Evolutionary conservation across 768 basidiomycete genomes (phyloP), one percentile per base, ranked within the genome.

Genomic region (Suillus plorans): DNA sequence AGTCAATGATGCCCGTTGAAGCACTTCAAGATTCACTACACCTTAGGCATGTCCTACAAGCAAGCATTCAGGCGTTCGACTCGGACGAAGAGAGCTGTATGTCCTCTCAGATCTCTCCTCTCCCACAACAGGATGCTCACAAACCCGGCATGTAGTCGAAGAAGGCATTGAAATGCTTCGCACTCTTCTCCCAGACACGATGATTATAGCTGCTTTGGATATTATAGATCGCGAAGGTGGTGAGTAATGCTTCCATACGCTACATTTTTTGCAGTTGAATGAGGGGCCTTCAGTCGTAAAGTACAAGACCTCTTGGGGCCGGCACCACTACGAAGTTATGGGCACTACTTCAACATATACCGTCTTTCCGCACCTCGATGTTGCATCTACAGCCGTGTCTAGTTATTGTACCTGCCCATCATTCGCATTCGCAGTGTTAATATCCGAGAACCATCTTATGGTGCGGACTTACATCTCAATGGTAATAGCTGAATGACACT

Each of bases 401-500:
- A 82, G 82, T 66, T 92, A 87, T 66, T 94, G 92, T 73, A 84
- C 88, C 16, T 94, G 92, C 69, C 89, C 90, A 3, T 86, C 92
- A 0, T 94, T 91, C 70, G 75, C 84, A 5, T 87, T 85, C 64
- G 81, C 85, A 7, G 89, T 91, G 20, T 74, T 94, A 41, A 76
- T 84, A 57, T 80, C 84, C 20, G 82, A 83, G 53, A 82, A 84
- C 2, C 86, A 91, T 70, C 70, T 87, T 22, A 88, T 90, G 89
- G 92, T 89, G 63, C 39, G 77, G 62, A 47, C 61, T 28, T 58
- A 18, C 44, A 55, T 61, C 16, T 37, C 44, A 34, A 14, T 13
- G 5, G 28, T 20, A 49, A 20, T 42, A 31, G 36, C 20, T 61
- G 61, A 60, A 64, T 41, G 52, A 60, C 31, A 68, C 41, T 14